Evolutionary conservation across 306 rosid genomes (phyloP), one percentile per base, ranked within the genome.

Genomic region (Betula pendula): DNA sequence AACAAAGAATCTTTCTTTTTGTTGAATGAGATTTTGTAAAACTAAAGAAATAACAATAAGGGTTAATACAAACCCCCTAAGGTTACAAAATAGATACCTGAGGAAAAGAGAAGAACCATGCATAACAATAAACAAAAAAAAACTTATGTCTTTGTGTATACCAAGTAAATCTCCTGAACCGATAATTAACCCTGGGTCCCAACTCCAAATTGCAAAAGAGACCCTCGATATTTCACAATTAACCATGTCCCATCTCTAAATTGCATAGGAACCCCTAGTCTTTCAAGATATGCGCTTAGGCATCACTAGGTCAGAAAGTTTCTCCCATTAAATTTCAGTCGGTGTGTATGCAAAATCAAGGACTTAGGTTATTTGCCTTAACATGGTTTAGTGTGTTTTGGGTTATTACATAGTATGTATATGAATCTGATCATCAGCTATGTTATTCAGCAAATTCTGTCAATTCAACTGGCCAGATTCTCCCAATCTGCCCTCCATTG

Each of bases 391-490:
- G 14, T 29, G n/a, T 66, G 73, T 42, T 3, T 62, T 76, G 50
- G 73, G 51, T 66, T 40, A 14, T 24, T 43, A 53, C 45, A 56
- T 29, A 33, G 51, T 14, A 75, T 33, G 19, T 25, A 22, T 15
- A 45, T 51, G 73, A 68, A 9, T 76, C 31, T 76, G 67, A 76
- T 76, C 72, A n/a, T 71, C 53, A 22, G 71, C 73, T 67, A 70
- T 29, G 45, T 66, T 67, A 42, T 76, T 68, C 66, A 65, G 62
- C 63, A 65, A 63, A 63, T 65, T 31, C 49, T 65, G 33, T 56
- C 43, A 48, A 74, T 38, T 47, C 8, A n/a, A 53, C n/a, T 47
- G 19, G 29, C 59, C 31, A 31, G 78, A 14, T 43, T 43, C 63
- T 62, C 27, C 43, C 47, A 60, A 45, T 29, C 71, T 74, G 78